Conservation (phyloP, 176 grass and related monocot genomes). For the Thinopyrum elongatum region DNA sequence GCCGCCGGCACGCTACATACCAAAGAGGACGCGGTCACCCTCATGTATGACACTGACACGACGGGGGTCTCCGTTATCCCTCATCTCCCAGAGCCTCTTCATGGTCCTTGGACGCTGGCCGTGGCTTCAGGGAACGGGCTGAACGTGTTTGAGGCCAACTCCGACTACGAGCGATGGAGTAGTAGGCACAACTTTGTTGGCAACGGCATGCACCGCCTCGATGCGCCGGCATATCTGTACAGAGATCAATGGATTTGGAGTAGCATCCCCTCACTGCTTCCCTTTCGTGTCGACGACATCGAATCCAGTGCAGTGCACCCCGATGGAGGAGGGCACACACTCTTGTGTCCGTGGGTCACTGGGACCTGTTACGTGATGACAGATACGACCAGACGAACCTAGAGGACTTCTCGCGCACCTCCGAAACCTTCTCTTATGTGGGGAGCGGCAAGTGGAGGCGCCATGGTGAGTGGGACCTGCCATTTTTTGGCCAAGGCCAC, state of each 20-base stretch:
- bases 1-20: neutral
- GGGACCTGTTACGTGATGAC: too few relatives aligned
- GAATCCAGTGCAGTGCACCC: neutral
- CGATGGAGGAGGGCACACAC: neutral
- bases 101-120: neutral
- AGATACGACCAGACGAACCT: too few relatives aligned
- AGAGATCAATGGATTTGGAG: neutral
- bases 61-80: neutral
- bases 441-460: too few relatives aligned
- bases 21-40: neutral
- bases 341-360: neutral
- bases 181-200: too few relatives aligned
- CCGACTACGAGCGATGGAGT: too few relatives aligned
- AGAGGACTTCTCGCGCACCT: too few relatives aligned
- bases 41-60: neutral
- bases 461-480: too few relatives aligned
- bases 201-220: neutral
- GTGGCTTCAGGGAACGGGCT: neutral
- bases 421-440: too few relatives aligned
- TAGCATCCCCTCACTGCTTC: neutral
- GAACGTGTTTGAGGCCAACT: neutral
- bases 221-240: neutral
- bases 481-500: too few relatives aligned
- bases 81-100: neutral
- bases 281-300: neutral